These are phyloP conservation scores for Falciphora oryzae DNA, from an alignment of 2,329 filamentous ascomycete species.

Conservation along the genomic window DNA sequence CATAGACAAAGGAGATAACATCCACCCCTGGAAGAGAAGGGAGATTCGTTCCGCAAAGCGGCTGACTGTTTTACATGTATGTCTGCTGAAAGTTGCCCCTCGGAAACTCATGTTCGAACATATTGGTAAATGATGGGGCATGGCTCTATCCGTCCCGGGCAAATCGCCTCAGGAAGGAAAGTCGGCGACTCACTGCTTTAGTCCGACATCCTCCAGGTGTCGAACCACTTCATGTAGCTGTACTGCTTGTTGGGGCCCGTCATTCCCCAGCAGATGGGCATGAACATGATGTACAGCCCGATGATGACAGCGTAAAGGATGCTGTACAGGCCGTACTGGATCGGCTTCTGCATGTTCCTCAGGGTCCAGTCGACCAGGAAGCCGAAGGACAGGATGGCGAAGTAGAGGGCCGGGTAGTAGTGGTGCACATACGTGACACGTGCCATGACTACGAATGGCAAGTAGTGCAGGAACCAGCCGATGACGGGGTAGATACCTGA, in stretches of 20 bases:
- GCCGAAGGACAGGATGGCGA: conserved; percentile 83
- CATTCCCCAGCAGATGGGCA: conserved; percentile 96
- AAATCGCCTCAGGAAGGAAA: neutral
- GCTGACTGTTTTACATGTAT: neutral
- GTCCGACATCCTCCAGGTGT: conserved; percentile 78
- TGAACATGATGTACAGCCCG: conserved; percentile 82
- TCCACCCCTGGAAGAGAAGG: neutral
- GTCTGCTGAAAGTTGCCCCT: neutral
- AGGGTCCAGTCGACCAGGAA: conserved; percentile 86
- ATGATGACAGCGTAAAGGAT: conserved; percentile 69
- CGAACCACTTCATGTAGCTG: conserved; percentile 90
- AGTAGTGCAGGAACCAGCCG: conserved; percentile 94
- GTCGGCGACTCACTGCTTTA: conserved; percentile 21
- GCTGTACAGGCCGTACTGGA: conserved; percentile 66
- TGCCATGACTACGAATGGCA: conserved; percentile 95
- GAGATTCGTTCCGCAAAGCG: neutral
- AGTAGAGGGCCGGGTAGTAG: conserved; percentile 98
- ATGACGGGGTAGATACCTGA: conserved; percentile 83
- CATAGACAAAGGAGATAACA: neutral
- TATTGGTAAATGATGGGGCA: neutral
- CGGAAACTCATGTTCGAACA: neutral
- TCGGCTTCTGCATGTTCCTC: conserved; percentile 54
- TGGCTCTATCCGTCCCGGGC: neutral
- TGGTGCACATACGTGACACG: conserved; percentile 99
- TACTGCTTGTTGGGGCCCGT: conserved; percentile 77